Conservation (phyloP, 257 asterid genomes). For the Solanum clarkiae region DNA sequence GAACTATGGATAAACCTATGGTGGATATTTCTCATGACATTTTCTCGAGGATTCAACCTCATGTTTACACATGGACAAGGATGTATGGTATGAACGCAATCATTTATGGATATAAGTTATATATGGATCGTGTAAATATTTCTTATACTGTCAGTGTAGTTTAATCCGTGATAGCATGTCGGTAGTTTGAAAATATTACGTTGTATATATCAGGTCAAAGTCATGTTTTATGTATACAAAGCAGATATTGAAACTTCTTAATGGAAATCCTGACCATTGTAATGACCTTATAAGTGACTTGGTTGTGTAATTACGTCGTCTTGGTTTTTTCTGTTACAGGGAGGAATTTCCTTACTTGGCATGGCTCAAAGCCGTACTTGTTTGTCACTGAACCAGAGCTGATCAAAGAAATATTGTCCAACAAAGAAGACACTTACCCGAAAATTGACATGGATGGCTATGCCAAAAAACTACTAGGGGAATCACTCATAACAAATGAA, state of each 20-base stretch:
- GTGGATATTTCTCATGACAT: constrained; percentile 46
- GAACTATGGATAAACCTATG: constrained; percentile 32
- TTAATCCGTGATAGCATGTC: neutral
- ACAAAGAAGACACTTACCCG: constrained; percentile 34
- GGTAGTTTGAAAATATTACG: neutral
- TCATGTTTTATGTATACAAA: neutral
- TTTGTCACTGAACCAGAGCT: constrained; percentile 50
- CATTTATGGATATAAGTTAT: neutral
- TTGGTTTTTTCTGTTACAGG: constrained; percentile 14
- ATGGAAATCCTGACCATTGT: neutral
- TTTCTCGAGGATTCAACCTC: constrained; percentile 49
- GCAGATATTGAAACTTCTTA: neutral
- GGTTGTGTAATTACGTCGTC: neutral
- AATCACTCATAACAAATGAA: constrained; percentile 49
- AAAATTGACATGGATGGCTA: constrained; percentile 54
- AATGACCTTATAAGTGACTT: neutral
- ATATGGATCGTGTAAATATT: neutral
- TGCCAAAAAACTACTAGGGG: constrained; percentile 60
- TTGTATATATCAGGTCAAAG: neutral
- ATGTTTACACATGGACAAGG: constrained; percentile 44
- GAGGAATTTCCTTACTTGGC: constrained; percentile 42
- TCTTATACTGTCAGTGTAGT: neutral
- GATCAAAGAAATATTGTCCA: constrained; percentile 38
- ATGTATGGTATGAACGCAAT: constrained; percentile 25
- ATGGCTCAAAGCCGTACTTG: constrained; percentile 41